phyloP scores from a whole-genome alignment of 371 early-diverging fungal species.

The Apophysomyces sp. region DNA sequence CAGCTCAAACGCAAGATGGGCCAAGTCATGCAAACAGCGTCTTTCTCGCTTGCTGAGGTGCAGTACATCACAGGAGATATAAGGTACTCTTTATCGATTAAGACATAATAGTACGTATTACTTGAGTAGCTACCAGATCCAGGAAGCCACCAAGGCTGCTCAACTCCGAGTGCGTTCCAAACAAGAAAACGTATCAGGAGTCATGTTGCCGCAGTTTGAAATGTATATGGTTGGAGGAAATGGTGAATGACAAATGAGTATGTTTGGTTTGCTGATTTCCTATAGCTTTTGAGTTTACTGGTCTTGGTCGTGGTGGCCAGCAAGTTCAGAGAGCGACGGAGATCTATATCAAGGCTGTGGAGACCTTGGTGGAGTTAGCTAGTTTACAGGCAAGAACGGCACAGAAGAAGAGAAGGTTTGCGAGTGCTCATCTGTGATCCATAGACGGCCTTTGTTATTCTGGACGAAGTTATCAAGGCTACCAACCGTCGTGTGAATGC shows the following conservation, averaged over 20 bases:
- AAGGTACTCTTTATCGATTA: slow-evolving; percentile 43
- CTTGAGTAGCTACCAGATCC: slow-evolving; percentile 81
- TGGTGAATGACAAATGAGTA: slow-evolving; percentile 50
- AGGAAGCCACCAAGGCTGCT: slow-evolving; percentile 91
- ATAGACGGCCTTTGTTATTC: slow-evolving; percentile 81
- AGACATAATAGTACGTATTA: background rate
- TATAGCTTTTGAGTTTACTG: slow-evolving; percentile 91
- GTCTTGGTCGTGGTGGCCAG: slow-evolving; percentile 97
- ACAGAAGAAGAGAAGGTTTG: background rate
- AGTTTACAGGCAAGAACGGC: slow-evolving; percentile 82
- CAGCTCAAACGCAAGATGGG: slow-evolving; percentile 70
- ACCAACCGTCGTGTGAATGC: slow-evolving; percentile 99
- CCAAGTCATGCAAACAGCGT: slow-evolving; percentile 95
- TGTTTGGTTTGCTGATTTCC: background rate
- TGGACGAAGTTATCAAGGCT: slow-evolving; percentile 98
- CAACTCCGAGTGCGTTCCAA: slow-evolving; percentile 88
- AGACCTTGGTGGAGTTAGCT: slow-evolving; percentile 94
- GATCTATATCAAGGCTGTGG: slow-evolving; percentile 91
- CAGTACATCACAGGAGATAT: slow-evolving; percentile 98
- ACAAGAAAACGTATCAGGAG: slow-evolving; percentile 97
- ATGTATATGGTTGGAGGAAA: slow-evolving; percentile 81
- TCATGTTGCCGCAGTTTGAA: slow-evolving; percentile 93
- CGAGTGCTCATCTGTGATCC: background rate
- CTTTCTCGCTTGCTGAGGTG: slow-evolving; percentile 97
- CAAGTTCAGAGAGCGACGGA: slow-evolving; percentile 93